Percentiles rank a stretch among this genome's conserved stretches.
Evolutionary conservation across 345 rosid species (phyloP).

Genomic region (Citrus reticulata): DNA sequence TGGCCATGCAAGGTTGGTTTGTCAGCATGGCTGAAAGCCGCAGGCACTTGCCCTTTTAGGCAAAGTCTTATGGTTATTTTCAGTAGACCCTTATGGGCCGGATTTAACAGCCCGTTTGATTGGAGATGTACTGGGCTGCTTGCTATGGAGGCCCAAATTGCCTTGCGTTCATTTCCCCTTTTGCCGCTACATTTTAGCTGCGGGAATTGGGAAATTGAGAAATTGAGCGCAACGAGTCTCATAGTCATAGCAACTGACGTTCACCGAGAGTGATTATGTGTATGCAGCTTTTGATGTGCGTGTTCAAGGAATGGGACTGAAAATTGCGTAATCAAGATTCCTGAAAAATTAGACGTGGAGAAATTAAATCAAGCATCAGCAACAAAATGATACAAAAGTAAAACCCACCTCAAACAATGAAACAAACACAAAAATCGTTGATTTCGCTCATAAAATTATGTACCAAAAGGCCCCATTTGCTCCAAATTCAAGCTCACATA

Average conservation of each 20-base stretch:
- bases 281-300: neutral
- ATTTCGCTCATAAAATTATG: conserved; percentile 54
- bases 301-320: too few relatives aligned
- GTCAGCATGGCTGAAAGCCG: neutral
- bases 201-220: too few relatives aligned
- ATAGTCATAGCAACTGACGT: too few relatives aligned
- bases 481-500: conserved; percentile 66
- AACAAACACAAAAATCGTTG: conserved; percentile 8
- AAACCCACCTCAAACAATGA: neutral
- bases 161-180: neutral
- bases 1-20: neutral
- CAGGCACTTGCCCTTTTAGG: neutral
- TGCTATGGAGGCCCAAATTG: neutral
- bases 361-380: neutral
- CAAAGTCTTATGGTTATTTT: neutral
- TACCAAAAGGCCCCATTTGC: conserved; percentile 44
- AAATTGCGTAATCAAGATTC: too few relatives aligned
- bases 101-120: neutral
- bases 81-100: neutral
- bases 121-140: too few relatives aligned
- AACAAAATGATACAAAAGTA: neutral
- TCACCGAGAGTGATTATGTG: too few relatives aligned
- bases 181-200: too few relatives aligned
- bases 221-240: too few relatives aligned
- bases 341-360: too few relatives aligned